Percentiles rank a stretch among this genome's conserved stretches.
Evolutionary conservation across 768 basidiomycete species (phyloP).

Genomic region (Suillus fuscotomentosus): DNA sequence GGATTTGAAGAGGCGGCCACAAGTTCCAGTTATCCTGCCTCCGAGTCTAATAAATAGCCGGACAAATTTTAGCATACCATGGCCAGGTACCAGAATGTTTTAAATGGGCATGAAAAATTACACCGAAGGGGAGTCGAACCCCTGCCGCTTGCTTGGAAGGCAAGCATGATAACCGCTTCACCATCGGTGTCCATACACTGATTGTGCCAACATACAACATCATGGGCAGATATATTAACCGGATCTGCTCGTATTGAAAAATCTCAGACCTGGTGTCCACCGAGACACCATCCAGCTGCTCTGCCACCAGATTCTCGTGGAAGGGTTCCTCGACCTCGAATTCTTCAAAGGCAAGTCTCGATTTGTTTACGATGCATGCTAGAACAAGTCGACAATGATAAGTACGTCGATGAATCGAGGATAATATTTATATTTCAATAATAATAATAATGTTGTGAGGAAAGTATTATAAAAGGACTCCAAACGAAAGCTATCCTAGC

Average conservation of each 20-base stretch:
- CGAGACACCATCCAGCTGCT: constrained; percentile 88
- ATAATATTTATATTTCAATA: not conserved
- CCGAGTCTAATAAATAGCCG: too few relatives aligned
- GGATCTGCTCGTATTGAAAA: constrained; percentile 35
- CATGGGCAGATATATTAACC: not conserved
- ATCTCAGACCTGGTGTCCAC: constrained; percentile 74
- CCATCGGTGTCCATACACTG: constrained; percentile 49
- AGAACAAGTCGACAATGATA: not conserved
- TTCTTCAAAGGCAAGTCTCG: constrained; percentile 64
- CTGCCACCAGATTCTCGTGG: constrained; percentile 80
- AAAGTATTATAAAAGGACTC: not conserved
- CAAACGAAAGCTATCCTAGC: not conserved
- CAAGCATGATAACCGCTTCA: constrained; percentile 94
- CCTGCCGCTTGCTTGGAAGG: constrained; percentile 80
- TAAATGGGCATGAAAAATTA: constrained; percentile 1
- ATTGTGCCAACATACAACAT: not conserved
- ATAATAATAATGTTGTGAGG: constrained; percentile 2
- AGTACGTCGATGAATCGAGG: not conserved
- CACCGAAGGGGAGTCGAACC: constrained; percentile 75
- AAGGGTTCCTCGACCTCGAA: constrained; percentile 78
- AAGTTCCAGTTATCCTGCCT: too few relatives aligned
- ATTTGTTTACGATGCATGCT: not conserved
- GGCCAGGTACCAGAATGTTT: too few relatives aligned
- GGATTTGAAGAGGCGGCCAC: too few relatives aligned
- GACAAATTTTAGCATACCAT: too few relatives aligned